These are phyloP conservation scores for Lactuca saligna DNA, from an alignment of 129 eudicot species.

Conservation along the genomic window DNA sequence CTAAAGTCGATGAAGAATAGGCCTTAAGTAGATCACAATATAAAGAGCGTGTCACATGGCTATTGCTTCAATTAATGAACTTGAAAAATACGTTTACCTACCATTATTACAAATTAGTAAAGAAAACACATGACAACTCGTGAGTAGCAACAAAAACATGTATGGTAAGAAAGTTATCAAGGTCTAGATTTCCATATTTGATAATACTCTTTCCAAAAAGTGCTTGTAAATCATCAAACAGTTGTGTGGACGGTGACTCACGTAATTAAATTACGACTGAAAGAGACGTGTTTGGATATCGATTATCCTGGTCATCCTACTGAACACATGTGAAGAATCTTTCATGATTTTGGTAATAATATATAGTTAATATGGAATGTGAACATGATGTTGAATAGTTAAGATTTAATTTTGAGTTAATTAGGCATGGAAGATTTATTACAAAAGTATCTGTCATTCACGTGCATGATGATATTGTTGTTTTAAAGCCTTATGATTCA, in stretches of 20 bases:
- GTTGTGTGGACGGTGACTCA: conserved; percentile 2
- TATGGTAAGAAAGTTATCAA: conserved; percentile 19
- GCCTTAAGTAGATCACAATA: conserved; percentile 27
- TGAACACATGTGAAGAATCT: conserved; percentile 26
- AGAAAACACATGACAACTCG: conserved; percentile 23
- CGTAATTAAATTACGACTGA: background rate
- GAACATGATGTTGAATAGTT: conserved; percentile 16
- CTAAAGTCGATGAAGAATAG: conserved; percentile 22
- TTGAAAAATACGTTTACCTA: conserved; percentile 33
- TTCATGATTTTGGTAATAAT: conserved; percentile 6
- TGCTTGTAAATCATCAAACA: conserved; percentile 13
- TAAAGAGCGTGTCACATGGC: background rate
- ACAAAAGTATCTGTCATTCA: conserved; percentile 10
- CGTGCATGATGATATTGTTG: conserved; percentile 1
- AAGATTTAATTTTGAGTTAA: background rate
- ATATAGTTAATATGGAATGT: conserved; percentile 4
- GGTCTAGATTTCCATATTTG: conserved; percentile 22
- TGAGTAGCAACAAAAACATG: conserved; percentile 16
- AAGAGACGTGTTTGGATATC: conserved; percentile 15
- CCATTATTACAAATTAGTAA: conserved; percentile 4
- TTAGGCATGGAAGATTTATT: conserved; percentile 7
- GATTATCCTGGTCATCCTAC: conserved; percentile 17
- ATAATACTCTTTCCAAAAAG: conserved; percentile 11
- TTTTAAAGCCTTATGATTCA: conserved; percentile 3
- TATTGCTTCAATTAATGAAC: conserved; percentile 1